Evolutionary conservation across 805 yeast genomes (phyloP).

Genomic region (Helenozyma baotianmanensis): DNA sequence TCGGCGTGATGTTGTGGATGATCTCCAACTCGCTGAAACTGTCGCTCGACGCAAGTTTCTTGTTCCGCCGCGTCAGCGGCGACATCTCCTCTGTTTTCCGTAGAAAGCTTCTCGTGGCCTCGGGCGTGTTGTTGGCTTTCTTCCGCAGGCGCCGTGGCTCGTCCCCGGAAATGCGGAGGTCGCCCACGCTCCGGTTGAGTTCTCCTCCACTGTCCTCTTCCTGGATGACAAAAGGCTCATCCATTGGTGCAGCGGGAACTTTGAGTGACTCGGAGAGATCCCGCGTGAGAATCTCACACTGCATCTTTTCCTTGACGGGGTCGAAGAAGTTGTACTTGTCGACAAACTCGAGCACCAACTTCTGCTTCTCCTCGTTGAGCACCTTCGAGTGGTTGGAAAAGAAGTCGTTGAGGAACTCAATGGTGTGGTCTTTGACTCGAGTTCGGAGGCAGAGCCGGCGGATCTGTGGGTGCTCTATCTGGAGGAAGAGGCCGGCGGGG

Average conservation of each 20-base stretch:
- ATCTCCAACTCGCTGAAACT: slow-evolving; percentile 8
- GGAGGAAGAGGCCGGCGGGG: neutral
- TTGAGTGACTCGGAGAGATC: slow-evolving; percentile 1
- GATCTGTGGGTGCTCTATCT: slow-evolving; percentile 15
- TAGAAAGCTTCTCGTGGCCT: slow-evolving; percentile 9
- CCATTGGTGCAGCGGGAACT: slow-evolving; percentile 11
- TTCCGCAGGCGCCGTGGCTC: neutral
- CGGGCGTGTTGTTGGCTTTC: slow-evolving; percentile 8
- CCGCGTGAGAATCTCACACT: slow-evolving; percentile 1
- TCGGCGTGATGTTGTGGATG: neutral
- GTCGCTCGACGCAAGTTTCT: neutral
- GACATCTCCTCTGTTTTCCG: slow-evolving; percentile 3
- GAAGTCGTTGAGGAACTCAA: slow-evolving; percentile 8
- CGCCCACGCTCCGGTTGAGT: slow-evolving; percentile 16
- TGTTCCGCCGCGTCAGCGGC: slow-evolving; percentile 1
- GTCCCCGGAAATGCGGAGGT: slow-evolving; percentile 10
- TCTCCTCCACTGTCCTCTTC: slow-evolving; percentile 15
- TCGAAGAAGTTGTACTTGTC: slow-evolving; percentile 3
- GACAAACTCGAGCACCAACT: slow-evolving; percentile 1
- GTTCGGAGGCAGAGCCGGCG: slow-evolving; percentile 7
- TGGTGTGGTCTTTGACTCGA: slow-evolving; percentile 6
- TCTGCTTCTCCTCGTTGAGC: slow-evolving; percentile 3
- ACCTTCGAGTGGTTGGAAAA: slow-evolving; percentile 8
- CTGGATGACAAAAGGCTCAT: slow-evolving; percentile 13
- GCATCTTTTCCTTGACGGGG: neutral